A percentile compares a stretch with the other conserved stretches of the same genome.
phyloP scores from a whole-genome alignment of 257 asterid species.

The Eustoma russellianum region DNA sequence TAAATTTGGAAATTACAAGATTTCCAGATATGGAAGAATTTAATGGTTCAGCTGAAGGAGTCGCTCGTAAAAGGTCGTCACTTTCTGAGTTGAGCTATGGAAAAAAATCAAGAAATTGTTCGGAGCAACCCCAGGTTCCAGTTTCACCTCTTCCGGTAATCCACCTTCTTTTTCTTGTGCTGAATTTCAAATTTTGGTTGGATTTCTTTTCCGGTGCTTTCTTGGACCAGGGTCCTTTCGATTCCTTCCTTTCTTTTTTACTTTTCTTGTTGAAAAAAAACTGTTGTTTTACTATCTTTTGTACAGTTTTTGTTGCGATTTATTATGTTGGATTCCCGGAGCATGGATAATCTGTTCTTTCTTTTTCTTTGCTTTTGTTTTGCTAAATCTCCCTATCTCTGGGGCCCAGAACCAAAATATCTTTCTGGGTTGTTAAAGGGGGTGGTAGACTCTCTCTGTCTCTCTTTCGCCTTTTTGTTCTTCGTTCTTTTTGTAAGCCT shows the following conservation, averaged over 20 bases:
- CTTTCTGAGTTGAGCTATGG: slow-evolving; percentile 7
- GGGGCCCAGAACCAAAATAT: too few species aligned
- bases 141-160: slow-evolving; percentile 28
- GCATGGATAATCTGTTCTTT: too few species aligned
- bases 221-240: not conserved
- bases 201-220: not conserved
- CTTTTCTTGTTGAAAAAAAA: too few species aligned
- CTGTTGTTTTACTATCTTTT: too few species aligned
- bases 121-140: slow-evolving; percentile 21
- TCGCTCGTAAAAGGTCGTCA: not conserved
- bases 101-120: slow-evolving; percentile 10
- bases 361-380: too few species aligned
- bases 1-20: not conserved
- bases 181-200: not conserved
- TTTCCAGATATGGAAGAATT: slow-evolving; percentile 6
- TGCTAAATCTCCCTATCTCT: too few species aligned
- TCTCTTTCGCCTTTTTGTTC: too few species aligned
- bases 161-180: not conserved
- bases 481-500: too few species aligned
- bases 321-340: too few species aligned
- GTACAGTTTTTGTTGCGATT: too few species aligned
- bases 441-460: too few species aligned
- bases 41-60: not conserved
- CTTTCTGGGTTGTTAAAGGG: too few species aligned
- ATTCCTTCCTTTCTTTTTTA: not conserved